Evolutionary conservation across 345 rosid species (phyloP).

Genomic region (Eucalyptus shirleyi): DNA sequence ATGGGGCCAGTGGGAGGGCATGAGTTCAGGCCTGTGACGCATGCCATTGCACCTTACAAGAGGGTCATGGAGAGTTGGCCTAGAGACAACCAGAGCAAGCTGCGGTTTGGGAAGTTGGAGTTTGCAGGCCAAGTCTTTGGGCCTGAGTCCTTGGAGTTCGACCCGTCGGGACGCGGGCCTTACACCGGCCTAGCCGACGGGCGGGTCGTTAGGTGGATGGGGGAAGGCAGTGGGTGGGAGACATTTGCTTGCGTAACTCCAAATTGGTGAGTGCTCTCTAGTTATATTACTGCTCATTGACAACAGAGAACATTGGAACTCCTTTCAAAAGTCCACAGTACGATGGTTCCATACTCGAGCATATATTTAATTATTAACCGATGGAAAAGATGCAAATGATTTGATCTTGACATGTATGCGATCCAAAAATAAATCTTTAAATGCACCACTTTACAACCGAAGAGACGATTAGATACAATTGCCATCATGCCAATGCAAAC

Average conservation of each 20-base stretch:
- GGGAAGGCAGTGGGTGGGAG: slow-evolving; percentile 72
- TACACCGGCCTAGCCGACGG: slow-evolving; percentile 91
- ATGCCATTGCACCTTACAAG: slow-evolving; percentile 81
- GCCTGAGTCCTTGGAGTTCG: slow-evolving; percentile 93
- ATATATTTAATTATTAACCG: background rate
- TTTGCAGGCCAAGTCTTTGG: slow-evolving; percentile 70
- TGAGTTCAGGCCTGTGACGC: slow-evolving; percentile 76
- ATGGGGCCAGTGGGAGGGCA: slow-evolving; percentile 69
- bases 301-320: background rate
- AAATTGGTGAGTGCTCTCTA: slow-evolving; percentile 34
- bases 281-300: background rate
- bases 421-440: background rate
- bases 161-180: slow-evolving; percentile 70
- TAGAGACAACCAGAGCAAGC: slow-evolving; percentile 49
- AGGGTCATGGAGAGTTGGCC: slow-evolving; percentile 84
- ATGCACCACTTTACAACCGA: background rate
- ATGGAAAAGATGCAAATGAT: background rate
- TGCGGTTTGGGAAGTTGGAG: slow-evolving; percentile 65
- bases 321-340: background rate
- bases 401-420: background rate
- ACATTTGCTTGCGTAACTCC: slow-evolving; percentile 69
- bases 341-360: background rate
- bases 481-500: background rate
- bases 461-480: background rate
- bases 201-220: slow-evolving; percentile 95